phyloP scores from a whole-genome alignment of 495 filamentous ascomycete species.

The Aspergillus panamensis region DNA sequence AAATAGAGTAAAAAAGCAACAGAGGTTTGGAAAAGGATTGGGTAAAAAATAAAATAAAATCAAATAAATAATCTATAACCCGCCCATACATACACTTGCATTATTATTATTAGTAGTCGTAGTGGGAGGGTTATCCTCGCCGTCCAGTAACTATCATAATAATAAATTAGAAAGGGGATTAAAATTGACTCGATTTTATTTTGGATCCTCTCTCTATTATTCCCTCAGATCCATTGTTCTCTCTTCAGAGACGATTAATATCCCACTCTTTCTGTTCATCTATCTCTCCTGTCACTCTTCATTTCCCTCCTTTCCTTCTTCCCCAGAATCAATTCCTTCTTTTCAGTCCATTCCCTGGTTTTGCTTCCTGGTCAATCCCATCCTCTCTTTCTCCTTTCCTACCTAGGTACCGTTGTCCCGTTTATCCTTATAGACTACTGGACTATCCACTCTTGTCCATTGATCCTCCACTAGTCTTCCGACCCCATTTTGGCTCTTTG shows the following conservation, averaged over 20 bases:
- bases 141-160: no score
- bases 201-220: constrained; percentile 4
- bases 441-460: background rate
- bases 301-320: constrained; percentile 2
- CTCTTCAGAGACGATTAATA: constrained; percentile 14
- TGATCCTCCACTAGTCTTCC: constrained; percentile 11
- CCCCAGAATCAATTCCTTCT: constrained; percentile 3
- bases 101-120: background rate
- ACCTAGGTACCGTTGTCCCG: background rate
- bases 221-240: constrained; percentile 8
- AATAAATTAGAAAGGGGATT: no score
- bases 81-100: background rate
- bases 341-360: background rate
- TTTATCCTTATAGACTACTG: constrained; percentile 1
- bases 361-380: background rate
- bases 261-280: constrained; percentile 1
- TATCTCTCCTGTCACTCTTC: constrained; percentile 2
- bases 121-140: background rate
- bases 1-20: background rate
- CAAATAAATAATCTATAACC: background rate
- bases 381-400: background rate
- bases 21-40: background rate
- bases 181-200: background rate
- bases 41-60: no score
- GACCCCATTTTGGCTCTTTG: constrained; percentile 5